Percentiles rank a stretch among this genome's conserved stretches.
Conservation (phyloP, 805 yeast species). For the Saccharomycodes ludwigii region DNA sequence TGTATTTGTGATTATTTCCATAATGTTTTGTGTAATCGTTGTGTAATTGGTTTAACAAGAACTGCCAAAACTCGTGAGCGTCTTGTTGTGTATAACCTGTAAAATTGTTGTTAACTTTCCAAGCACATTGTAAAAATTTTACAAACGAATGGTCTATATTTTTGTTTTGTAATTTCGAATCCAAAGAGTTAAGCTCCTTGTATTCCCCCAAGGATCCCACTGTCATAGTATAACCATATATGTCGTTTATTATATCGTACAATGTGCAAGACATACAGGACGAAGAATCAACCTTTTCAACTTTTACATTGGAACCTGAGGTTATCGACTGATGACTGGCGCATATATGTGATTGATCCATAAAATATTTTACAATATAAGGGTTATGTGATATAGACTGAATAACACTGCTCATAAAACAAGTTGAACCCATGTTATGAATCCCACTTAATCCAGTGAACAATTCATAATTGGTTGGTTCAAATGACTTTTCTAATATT, state of each 20-base stretch:
- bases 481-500: conserved; percentile 11
- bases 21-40: conserved; percentile 17
- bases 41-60: conserved; percentile 76
- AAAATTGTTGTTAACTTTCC: conserved; percentile 72
- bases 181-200: conserved; percentile 2
- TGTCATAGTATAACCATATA: conserved; percentile 49
- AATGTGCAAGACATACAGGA: conserved; percentile 75
- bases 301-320: no score
- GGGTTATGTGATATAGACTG: conserved; percentile 91
- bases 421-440: conserved; percentile 91
- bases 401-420: conserved; percentile 89
- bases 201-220: neutral
- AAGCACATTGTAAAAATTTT: conserved; percentile 67
- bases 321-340: conserved; percentile 17
- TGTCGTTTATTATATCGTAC: conserved; percentile 63
- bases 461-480: conserved; percentile 32
- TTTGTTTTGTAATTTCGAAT: conserved; percentile 1
- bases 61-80: conserved; percentile 97
- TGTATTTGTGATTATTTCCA: conserved; percentile 6
- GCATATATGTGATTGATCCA: conserved; percentile 30
- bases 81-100: conserved; percentile 98
- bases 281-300: no score
- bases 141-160: conserved; percentile 53
- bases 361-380: conserved; percentile 60
- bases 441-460: conserved; percentile 78